Percentiles rank a stretch among this genome's conserved stretches.
Evolutionary conservation across 768 basidiomycete genomes (phyloP).

Genomic region (Lactarius vividus): DNA sequence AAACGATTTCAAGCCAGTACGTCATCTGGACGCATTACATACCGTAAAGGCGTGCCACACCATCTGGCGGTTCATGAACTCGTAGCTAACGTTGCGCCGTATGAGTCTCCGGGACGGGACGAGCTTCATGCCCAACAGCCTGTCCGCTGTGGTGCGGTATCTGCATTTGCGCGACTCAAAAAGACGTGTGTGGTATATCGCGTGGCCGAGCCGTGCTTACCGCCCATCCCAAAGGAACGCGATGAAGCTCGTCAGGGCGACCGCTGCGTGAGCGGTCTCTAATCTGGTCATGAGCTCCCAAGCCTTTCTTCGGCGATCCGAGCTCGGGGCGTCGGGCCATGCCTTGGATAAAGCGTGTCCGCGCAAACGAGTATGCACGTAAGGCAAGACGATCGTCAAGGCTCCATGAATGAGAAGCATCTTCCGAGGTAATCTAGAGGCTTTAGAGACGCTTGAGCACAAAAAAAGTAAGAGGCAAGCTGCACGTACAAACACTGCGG

Average conservation of each 20-base stretch:
- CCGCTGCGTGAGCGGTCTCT: constrained; percentile 63
- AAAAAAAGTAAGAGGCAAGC: constrained; percentile 22
- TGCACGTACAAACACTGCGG: constrained; percentile 22
- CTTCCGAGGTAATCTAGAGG: constrained; percentile 61
- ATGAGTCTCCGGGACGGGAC: constrained; percentile 66
- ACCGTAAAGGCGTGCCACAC: constrained; percentile 99
- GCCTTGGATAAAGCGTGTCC: constrained; percentile 73
- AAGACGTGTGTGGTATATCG: not conserved
- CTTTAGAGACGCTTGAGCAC: constrained; percentile 35
- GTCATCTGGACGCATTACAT: constrained; percentile 31
- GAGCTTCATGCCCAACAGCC: constrained; percentile 71
- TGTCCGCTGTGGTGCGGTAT: constrained; percentile 80
- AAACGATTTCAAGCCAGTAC: not conserved
- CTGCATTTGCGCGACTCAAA: constrained; percentile 40
- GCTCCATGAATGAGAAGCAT: constrained; percentile 64
- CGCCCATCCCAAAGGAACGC: constrained; percentile 84
- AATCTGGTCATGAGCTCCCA: constrained; percentile 67
- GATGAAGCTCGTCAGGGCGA: constrained; percentile 73
- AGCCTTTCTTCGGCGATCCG: constrained; percentile 65
- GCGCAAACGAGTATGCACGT: constrained; percentile 72
- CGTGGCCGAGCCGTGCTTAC: constrained; percentile 44
- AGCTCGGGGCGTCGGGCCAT: constrained; percentile 89
- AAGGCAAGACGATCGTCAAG: constrained; percentile 74
- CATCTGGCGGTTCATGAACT: constrained; percentile 99
- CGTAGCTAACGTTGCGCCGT: constrained; percentile 88